A percentile compares a stretch with the other conserved stretches of the same genome.
Conservation (phyloP, 2,329 filamentous ascomycete species). For the Lithohypha guttulata region DNA sequence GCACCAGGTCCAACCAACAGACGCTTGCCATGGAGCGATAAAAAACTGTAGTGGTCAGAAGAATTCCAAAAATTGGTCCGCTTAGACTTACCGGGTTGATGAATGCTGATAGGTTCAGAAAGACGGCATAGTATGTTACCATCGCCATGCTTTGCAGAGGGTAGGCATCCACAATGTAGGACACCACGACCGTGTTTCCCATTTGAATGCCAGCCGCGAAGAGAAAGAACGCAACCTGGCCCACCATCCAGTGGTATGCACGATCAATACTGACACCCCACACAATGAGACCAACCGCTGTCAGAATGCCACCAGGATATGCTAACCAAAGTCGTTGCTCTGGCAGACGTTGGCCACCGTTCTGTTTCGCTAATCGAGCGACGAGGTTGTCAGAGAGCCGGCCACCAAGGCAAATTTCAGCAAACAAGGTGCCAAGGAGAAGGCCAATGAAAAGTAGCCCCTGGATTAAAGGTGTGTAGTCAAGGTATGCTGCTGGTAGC, state of each 20-base stretch:
- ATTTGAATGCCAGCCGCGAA: constrained; percentile 47
- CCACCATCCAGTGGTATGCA: constrained; percentile 46
- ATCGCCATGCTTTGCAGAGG: constrained; percentile 45
- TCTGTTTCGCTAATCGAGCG: constrained; percentile 34
- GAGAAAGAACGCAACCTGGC: constrained; percentile 45
- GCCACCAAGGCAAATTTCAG: constrained; percentile 44
- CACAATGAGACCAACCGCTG: constrained; percentile 40
- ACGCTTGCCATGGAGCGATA: constrained; percentile 39
- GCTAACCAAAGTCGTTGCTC: constrained; percentile 48
- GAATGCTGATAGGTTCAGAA: constrained; percentile 43
- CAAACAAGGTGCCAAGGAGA: constrained; percentile 42
- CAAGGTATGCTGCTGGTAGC: constrained; percentile 42
- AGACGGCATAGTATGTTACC: constrained; percentile 45
- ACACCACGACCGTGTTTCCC: constrained; percentile 43
- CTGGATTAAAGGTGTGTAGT: constrained; percentile 40
- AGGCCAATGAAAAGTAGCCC: constrained; percentile 45
- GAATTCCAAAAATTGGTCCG: background rate
- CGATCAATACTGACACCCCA: constrained; percentile 47
- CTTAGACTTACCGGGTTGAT: constrained; percentile 29
- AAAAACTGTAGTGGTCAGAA: constrained; percentile 33
- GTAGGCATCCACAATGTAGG: constrained; percentile 47
- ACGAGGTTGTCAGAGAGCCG: constrained; percentile 43
- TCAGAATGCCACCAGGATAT: constrained; percentile 42
- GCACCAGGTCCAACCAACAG: constrained; percentile 41
- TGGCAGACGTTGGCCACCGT: constrained; percentile 34